Base-by-base conservation (phyloP, 1,284 basidiomycete genomes). In the Ganoderma meredithae region DNA sequence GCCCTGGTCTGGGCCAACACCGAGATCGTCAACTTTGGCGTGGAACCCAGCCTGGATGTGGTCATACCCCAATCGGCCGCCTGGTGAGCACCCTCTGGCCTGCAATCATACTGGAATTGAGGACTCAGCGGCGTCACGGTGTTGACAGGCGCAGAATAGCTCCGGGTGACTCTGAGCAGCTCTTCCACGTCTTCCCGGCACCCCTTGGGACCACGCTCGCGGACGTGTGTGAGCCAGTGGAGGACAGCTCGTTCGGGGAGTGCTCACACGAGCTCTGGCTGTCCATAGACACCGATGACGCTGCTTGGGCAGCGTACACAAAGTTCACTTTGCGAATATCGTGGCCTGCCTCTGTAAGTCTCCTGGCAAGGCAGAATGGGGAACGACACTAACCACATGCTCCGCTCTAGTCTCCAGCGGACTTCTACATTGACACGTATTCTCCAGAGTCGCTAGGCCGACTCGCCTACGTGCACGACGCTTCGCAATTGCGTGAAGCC, bases 261-360 rank as follows among this genome's bases (percentile, higher is more conserved):
- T 90, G 88, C 70, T 80, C 81, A 4, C 82, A 89, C 72, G 88
- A 89, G 69, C 71, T 84, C 13, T 91, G 90, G 89, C 65, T 88
- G 27, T 72, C 78, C 12, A 81, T 92, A 8, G 84, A 88, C 75
- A 76, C 90, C 19, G 85, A 87, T 72, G 76, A 80, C 68, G 70
- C 73, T 1, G 67, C 67, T 5, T 91, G 89, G 88, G 71, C 69
- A 10, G 67, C 72, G 1, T 85, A 85, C 73, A 72, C 79, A 27
- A 83, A 83, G 52, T 91, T 88, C 73, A 90, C 90, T 1, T 78
- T 91, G 40, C 81, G 90, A 44, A 68, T 90, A 19, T 92, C 90
- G 43, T 91, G 87, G 86, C 84, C 89, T 36, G 90, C 90, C 63
- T 89, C 83, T 17, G 90, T 92, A 73, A 74, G 89, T 40, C 44